Evolutionary conservation across 1,284 basidiomycete genomes (phyloP).

Genomic region (Sporisorium iseilematis-ciliati): DNA sequence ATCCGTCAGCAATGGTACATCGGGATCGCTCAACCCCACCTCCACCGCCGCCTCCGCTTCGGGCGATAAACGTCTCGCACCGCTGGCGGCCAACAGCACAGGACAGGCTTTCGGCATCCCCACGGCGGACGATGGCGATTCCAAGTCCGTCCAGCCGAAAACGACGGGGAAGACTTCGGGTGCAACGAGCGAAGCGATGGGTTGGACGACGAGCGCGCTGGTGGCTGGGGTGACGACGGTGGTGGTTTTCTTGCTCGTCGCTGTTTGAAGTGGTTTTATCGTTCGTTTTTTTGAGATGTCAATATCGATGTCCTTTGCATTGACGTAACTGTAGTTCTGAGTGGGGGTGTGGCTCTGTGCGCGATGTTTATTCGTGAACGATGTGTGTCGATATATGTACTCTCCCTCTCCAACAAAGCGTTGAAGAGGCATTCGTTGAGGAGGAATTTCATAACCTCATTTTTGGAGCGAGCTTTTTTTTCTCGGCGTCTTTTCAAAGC

Average conservation of each 20-base stretch:
- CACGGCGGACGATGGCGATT: constrained; percentile 18
- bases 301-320: no score
- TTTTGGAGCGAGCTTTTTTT: background rate
- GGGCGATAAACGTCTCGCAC: background rate
- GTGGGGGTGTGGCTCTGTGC: no score
- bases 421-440: background rate
- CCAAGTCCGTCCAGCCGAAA: constrained; percentile 5
- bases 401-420: background rate
- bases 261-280: background rate
- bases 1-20: background rate
- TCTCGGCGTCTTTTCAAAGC: constrained; percentile 6
- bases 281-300: background rate
- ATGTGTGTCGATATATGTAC: background rate
- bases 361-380: no score
- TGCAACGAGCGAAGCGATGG: background rate
- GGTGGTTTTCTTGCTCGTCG: constrained; percentile 13
- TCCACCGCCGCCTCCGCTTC: constrained; percentile 9
- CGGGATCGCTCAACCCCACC: constrained; percentile 20
- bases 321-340: no score
- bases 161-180: background rate
- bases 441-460: background rate
- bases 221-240: constrained; percentile 4
- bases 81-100: background rate
- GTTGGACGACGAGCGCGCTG: background rate
- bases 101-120: constrained; percentile 10